Percentiles rank a stretch among this genome's conserved stretches.
These are phyloP conservation scores for Ophiocordyceps robertsii DNA, from an alignment of 2,329 filamentous ascomycete species.

Conservation along the genomic window DNA sequence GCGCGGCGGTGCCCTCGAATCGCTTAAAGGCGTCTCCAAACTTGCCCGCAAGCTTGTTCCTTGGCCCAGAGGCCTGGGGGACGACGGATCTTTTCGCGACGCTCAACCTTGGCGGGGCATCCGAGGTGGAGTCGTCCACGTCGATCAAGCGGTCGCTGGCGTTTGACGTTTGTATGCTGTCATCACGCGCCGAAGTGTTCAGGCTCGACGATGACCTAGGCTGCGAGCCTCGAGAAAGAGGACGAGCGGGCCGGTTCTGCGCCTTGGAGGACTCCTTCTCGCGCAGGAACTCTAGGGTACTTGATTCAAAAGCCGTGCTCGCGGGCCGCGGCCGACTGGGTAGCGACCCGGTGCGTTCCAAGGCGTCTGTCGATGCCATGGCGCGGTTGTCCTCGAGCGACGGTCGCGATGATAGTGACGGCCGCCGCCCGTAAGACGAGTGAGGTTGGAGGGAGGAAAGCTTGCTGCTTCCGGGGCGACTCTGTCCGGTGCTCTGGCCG, in stretches of 20 bases:
- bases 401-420: slow-evolving; percentile 7
- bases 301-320: slow-evolving; percentile 74
- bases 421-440: slow-evolving; percentile 10
- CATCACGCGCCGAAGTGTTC: slow-evolving; percentile 15
- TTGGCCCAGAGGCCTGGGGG: slow-evolving; percentile 58
- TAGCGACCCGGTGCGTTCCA: slow-evolving; percentile 17
- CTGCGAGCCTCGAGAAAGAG: slow-evolving; percentile 7
- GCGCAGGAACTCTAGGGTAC: slow-evolving; percentile 61
- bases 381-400: slow-evolving; percentile 10
- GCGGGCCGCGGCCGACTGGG: slow-evolving; percentile 50
- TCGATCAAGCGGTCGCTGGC: slow-evolving; percentile 74
- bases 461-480: not conserved
- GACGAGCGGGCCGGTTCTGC: slow-evolving; percentile 12
- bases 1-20: slow-evolving; percentile 52
- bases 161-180: slow-evolving; percentile 32
- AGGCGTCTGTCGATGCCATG: slow-evolving; percentile 8
- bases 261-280: slow-evolving; percentile 51
- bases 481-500: slow-evolving; percentile 7
- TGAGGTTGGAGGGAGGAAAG: slow-evolving; percentile 8
- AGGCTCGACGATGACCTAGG: slow-evolving; percentile 27
- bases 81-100: slow-evolving; percentile 60
- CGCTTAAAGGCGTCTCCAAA: slow-evolving; percentile 91
- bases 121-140: slow-evolving; percentile 52
- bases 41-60: slow-evolving; percentile 71
- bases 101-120: slow-evolving; percentile 33